A percentile compares a stretch with the other conserved stretches of the same genome.
Evolutionary conservation across 1,284 basidiomycete species (phyloP).

Genomic region (Heterobasidion occidentale): DNA sequence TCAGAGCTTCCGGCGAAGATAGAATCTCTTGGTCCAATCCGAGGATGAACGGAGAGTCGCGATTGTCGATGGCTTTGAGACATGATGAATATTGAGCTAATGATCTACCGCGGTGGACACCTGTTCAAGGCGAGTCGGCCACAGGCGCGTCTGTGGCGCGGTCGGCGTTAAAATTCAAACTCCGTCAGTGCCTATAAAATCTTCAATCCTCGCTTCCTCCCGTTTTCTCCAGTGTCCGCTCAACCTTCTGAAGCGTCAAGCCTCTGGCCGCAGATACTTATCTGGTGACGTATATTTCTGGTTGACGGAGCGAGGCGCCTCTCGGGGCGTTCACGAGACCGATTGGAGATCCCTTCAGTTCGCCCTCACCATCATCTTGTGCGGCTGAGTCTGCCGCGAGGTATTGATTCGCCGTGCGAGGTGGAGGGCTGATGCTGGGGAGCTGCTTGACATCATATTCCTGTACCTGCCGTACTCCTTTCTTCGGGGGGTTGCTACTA

Average conservation of each 20-base stretch:
- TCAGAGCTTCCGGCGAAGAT: constrained; percentile 57
- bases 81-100: not conserved
- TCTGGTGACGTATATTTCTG: constrained; percentile 41
- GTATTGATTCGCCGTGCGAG: constrained; percentile 41
- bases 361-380: constrained; percentile 18
- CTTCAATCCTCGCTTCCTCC: constrained; percentile 9
- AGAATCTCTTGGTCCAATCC: constrained; percentile 51
- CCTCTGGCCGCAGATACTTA: constrained; percentile 19
- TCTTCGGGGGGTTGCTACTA: constrained; percentile 45
- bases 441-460: constrained; percentile 62
- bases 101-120: too few species aligned
- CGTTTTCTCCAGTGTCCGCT: constrained; percentile 25
- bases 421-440: constrained; percentile 31
- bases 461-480: constrained; percentile 58
- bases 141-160: constrained; percentile 21
- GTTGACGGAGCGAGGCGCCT: constrained; percentile 69
- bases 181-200: constrained; percentile 8
- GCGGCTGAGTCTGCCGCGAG: constrained; percentile 33
- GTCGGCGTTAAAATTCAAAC: constrained; percentile 16
- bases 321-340: constrained; percentile 61
- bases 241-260: constrained; percentile 32
- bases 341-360: constrained; percentile 29
- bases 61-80: constrained; percentile 10
- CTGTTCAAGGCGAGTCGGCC: not conserved
- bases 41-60: constrained; percentile 42